phyloP scores from a whole-genome alignment of 768 basidiomycete genomes.

The Filobasidium wieringae region DNA sequence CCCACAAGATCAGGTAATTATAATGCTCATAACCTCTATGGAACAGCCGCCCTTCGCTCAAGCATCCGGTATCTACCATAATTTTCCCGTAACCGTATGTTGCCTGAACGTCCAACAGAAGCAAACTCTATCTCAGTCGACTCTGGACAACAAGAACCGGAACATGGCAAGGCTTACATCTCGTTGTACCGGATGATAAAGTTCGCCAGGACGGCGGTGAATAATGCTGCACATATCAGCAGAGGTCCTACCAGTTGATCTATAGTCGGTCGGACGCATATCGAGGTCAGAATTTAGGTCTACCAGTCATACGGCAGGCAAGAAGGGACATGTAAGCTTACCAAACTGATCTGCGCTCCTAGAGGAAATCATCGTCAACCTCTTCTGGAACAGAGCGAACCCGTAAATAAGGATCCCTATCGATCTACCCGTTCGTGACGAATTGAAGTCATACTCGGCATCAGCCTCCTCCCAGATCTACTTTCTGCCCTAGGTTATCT shows the following conservation, averaged over 20 bases:
- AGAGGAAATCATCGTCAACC: conserved; percentile 80
- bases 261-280: conserved; percentile 30
- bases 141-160: no score
- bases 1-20: no score
- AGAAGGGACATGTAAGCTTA: conserved; percentile 37
- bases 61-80: no score
- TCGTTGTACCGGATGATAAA: conserved; percentile 50
- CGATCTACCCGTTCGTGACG: conserved; percentile 24
- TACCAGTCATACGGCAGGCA: neutral
- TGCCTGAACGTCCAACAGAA: no score
- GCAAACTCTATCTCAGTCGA: no score
- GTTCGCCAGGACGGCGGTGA: conserved; percentile 75
- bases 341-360: conserved; percentile 83
- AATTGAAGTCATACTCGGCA: neutral
- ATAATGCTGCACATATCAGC: conserved; percentile 66
- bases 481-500: neutral
- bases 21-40: no score
- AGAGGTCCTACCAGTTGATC: conserved; percentile 75
- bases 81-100: no score
- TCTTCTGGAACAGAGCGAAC: conserved; percentile 69
- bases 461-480: neutral
- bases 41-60: no score
- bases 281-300: neutral
- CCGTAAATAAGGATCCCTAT: conserved; percentile 59
- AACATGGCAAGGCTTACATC: conserved; percentile 4